A percentile compares a stretch with the other conserved stretches of the same genome.
Conservation (phyloP, 2,329 filamentous ascomycete species). For the Xylariales sp. region DNA sequence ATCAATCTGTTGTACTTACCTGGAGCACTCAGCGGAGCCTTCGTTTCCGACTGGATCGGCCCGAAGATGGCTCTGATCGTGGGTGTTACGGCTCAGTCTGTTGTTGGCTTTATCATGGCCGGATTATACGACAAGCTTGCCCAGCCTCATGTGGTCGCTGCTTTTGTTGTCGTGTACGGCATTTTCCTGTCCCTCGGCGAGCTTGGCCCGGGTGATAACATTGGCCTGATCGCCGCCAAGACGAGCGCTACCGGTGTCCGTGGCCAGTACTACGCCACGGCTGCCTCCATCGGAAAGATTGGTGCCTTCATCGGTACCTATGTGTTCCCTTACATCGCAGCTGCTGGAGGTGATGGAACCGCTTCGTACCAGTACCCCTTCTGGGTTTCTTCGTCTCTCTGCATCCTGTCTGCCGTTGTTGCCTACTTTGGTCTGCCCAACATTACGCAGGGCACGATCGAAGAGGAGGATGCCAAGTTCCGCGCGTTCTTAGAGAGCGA, state of each 20-base stretch:
- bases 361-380: constrained; percentile 80
- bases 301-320: constrained; percentile 84
- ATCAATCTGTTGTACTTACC: constrained; percentile 88
- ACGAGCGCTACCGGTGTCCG: constrained; percentile 85
- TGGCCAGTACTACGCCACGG: constrained; percentile 67
- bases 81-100: constrained; percentile 67
- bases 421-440: constrained; percentile 66
- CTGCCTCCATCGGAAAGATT: constrained; percentile 70
- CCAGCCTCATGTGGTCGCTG: constrained; percentile 61
- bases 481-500: constrained; percentile 66
- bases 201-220: constrained; percentile 86
- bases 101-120: constrained; percentile 87
- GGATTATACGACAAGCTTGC: constrained; percentile 71
- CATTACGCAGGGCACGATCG: constrained; percentile 83
- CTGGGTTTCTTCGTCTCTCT: constrained; percentile 75
- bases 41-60: constrained; percentile 72
- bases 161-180: constrained; percentile 75
- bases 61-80: constrained; percentile 69
- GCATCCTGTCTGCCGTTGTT: constrained; percentile 67
- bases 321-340: constrained; percentile 70
- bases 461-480: constrained; percentile 71
- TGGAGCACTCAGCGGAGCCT: constrained; percentile 73
- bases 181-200: constrained; percentile 76
- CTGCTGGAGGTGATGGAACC: constrained; percentile 48
- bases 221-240: constrained; percentile 81